Base-by-base conservation (phyloP, 2,329 filamentous ascomycete genomes). In the Microdochium paspali region DNA sequence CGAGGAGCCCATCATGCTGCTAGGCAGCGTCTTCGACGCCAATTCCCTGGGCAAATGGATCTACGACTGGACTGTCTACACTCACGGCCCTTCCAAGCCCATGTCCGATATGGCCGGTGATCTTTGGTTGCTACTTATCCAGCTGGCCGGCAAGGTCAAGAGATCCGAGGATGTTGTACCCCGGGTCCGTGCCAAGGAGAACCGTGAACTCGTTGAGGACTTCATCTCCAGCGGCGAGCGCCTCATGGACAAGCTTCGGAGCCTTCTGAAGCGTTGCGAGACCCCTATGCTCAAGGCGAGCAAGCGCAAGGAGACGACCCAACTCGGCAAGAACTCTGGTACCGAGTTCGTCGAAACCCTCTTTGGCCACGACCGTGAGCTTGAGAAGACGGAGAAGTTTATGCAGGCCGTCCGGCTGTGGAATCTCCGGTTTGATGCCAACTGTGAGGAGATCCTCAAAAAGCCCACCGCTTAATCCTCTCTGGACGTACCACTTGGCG, bases 41-140 rank as follows among this genome's bases (percentile, higher is more conserved):
- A 96, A 97, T 76, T 95, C 89, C 24, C 77, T 98, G 25, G 93
- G 93, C 61, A 96, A 96, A 70, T 98, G 93, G 93, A 94, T 98
- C 61, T 98, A 95, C 68, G 93, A 97, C 75, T 98, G 93, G 93
- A 96, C 93, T 18, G 88, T 96, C 53, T 95, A 88, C 71, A 84
- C 85, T 64, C 84, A 94, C 56, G 88, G 88, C 31, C 80, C 89
- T 13, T 79, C 80, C 35, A 89, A 86, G 10, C 87, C 90, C 45
- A 87, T 96, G 61, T 81, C 90, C 46, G 90, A 96, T 55, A 84
- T 95, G 67, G 90, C 93, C 2, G 93, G 91, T 56, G 90, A 97
- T 60, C 76, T 98, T 47, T 98, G 93, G 93, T 78, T 97, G 23
- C 77, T 96, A 44, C 79, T 97, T 50, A 97, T 97, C 65, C 87